These are phyloP conservation scores for Lichenothelia convexa DNA, from an alignment of 495 filamentous ascomycete species.

Conservation along the genomic window DNA sequence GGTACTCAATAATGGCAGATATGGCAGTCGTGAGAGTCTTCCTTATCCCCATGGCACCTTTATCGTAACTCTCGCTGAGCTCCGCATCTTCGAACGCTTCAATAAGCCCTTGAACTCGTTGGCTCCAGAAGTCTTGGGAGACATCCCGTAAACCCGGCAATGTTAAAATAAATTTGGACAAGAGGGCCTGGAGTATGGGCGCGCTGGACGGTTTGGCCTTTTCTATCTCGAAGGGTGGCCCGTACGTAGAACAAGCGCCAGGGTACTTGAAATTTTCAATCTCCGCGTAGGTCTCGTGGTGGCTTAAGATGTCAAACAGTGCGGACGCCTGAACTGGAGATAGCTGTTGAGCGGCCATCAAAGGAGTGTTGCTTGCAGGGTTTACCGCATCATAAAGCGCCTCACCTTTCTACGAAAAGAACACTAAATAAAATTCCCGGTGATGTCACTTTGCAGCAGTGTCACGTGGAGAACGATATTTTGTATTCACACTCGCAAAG, in stretches of 20 bases:
- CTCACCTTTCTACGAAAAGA: too few relatives aligned
- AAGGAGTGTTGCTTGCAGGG: too few relatives aligned
- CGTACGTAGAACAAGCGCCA: constrained; percentile 34
- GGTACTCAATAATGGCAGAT: constrained; percentile 39
- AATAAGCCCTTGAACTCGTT: constrained; percentile 25
- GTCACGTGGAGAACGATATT: too few relatives aligned
- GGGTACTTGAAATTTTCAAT: constrained; percentile 40
- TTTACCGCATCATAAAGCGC: too few relatives aligned
- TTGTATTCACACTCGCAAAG: too few relatives aligned
- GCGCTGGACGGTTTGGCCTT: constrained; percentile 24
- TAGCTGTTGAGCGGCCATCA: constrained; percentile 11
- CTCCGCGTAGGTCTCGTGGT: constrained; percentile 43
- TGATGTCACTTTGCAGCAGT: too few relatives aligned
- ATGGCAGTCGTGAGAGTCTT: constrained; percentile 47
- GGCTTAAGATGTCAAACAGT: constrained; percentile 47
- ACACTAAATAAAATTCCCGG: too few relatives aligned
- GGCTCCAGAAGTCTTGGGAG: constrained; percentile 37
- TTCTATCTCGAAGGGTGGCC: constrained; percentile 32
- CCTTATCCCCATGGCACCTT: constrained; percentile 40
- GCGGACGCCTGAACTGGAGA: constrained; percentile 35
- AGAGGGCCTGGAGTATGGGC: constrained; percentile 38
- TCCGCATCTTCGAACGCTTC: constrained; percentile 35
- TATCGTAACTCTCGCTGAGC: constrained; percentile 52
- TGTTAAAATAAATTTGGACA: constrained; percentile 35
- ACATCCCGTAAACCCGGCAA: constrained; percentile 40